These are phyloP conservation scores for Epichloe amarillans DNA, from an alignment of 2,329 filamentous ascomycete genomes.

Conservation along the genomic window DNA sequence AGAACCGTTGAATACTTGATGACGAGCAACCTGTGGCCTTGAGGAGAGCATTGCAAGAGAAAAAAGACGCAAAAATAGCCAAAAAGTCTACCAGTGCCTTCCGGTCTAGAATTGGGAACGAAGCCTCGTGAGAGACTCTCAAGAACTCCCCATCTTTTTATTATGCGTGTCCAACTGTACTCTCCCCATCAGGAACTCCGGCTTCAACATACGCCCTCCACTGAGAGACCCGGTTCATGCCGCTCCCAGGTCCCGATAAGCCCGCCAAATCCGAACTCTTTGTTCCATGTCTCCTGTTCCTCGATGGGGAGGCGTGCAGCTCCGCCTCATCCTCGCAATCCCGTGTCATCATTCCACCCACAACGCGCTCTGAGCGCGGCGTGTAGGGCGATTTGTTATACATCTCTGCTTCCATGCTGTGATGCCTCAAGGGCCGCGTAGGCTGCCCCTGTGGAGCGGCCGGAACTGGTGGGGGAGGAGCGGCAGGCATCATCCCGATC, in stretches of 20 bases:
- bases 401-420: slow-evolving; percentile 25
- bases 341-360: slow-evolving; percentile 14
- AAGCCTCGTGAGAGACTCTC: not conserved
- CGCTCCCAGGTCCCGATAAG: slow-evolving; percentile 27
- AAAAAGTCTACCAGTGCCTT: not conserved
- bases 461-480: not conserved
- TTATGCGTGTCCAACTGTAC: slow-evolving; percentile 4
- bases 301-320: slow-evolving; percentile 14
- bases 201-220: slow-evolving; percentile 36
- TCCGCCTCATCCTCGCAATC: slow-evolving; percentile 20
- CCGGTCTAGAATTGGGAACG: not conserved
- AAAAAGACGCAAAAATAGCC: too few relatives aligned
- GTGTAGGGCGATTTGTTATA: slow-evolving; percentile 20
- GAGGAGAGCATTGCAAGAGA: too few relatives aligned
- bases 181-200: slow-evolving; percentile 24
- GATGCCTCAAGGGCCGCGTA: slow-evolving; percentile 18
- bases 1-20: too few relatives aligned
- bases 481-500: slow-evolving; percentile 12
- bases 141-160: not conserved
- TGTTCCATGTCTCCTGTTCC: slow-evolving; percentile 19
- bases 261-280: slow-evolving; percentile 34
- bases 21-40: not conserved
- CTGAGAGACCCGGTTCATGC: slow-evolving; percentile 33
- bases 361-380: slow-evolving; percentile 18
- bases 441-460: not conserved